These are phyloP conservation scores for Aureobasidium sp. DNA, from an alignment of 2,329 filamentous ascomycete species.

Conservation along the genomic window DNA sequence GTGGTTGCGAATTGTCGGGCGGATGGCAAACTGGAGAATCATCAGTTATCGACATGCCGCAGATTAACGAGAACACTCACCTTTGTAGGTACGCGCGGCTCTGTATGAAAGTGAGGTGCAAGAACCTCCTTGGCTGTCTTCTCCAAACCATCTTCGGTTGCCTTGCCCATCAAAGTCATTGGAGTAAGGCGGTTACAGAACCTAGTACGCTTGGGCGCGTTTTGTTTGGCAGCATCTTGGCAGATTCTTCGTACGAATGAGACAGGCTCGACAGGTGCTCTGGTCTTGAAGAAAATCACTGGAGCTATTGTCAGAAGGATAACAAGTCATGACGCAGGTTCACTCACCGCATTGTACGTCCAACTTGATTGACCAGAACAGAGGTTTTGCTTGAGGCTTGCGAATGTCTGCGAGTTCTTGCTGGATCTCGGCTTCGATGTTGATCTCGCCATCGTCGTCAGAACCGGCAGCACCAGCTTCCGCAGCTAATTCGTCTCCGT, in stretches of 20 bases:
- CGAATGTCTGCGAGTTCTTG: conserved; percentile 61
- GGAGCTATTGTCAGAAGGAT: neutral
- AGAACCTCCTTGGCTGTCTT: conserved; percentile 57
- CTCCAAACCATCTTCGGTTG: conserved; percentile 58
- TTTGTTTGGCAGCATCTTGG: conserved; percentile 43
- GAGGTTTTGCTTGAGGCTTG: conserved; percentile 37
- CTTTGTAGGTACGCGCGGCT: conserved; percentile 42
- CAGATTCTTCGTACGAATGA: conserved; percentile 51
- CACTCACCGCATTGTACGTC: conserved; percentile 47
- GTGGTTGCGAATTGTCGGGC: conserved; percentile 68
- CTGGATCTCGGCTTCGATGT: conserved; percentile 65
- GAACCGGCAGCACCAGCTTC: conserved; percentile 31
- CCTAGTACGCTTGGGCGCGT: conserved; percentile 45
- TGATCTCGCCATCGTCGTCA: conserved; percentile 33
- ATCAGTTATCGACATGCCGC: neutral
- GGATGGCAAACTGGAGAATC: conserved; percentile 63
- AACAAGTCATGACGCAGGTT: neutral
- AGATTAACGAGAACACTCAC: conserved; percentile 27
- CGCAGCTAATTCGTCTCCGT: conserved; percentile 11
- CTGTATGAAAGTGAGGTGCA: conserved; percentile 51
- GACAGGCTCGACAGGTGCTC: conserved; percentile 50
- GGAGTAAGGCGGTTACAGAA: conserved; percentile 54
- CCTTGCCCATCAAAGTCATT: conserved; percentile 52
- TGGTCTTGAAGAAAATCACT: conserved; percentile 52
- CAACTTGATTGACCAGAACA: conserved; percentile 45